These are phyloP conservation scores for Dactylellina drechsleri DNA, from an alignment of 2,329 filamentous ascomycete species.

Conservation along the genomic window DNA sequence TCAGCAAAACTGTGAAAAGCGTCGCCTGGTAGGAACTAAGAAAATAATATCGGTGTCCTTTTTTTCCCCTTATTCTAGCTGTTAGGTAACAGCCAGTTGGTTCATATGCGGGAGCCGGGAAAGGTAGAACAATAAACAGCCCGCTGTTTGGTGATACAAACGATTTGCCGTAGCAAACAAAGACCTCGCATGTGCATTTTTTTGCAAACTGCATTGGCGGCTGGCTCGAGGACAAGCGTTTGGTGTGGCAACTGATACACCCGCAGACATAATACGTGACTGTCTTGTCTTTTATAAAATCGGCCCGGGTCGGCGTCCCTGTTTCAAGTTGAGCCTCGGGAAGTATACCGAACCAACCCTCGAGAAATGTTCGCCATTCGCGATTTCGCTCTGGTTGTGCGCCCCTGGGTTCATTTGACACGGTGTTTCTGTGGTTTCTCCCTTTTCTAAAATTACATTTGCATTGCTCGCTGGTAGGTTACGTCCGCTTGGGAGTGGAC, in stretches of 20 bases:
- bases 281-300: slow-evolving; percentile 7
- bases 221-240: background rate
- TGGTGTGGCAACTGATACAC: too few species aligned
- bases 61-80: background rate
- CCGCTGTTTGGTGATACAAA: slow-evolving; percentile 18
- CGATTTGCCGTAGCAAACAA: slow-evolving; percentile 11
- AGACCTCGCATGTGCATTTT: background rate
- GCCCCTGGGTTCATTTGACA: slow-evolving; percentile 30
- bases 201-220: slow-evolving; percentile 22
- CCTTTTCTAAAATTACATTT: slow-evolving; percentile 31
- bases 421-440: slow-evolving; percentile 2
- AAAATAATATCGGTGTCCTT: too few species aligned
- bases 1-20: too few species aligned
- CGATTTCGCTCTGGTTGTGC: slow-evolving; percentile 2
- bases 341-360: slow-evolving; percentile 7
- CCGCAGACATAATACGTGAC: background rate
- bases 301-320: slow-evolving; percentile 31
- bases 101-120: background rate
- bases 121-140: background rate
- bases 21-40: too few species aligned
- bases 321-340: slow-evolving; percentile 32
- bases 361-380: slow-evolving; percentile 1
- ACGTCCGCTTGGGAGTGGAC: slow-evolving; percentile 35
- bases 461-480: background rate
- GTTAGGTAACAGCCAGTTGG: background rate